Base-by-base conservation (phyloP, 2,329 filamentous ascomycete species). In the Fusarium veterinarium region DNA sequence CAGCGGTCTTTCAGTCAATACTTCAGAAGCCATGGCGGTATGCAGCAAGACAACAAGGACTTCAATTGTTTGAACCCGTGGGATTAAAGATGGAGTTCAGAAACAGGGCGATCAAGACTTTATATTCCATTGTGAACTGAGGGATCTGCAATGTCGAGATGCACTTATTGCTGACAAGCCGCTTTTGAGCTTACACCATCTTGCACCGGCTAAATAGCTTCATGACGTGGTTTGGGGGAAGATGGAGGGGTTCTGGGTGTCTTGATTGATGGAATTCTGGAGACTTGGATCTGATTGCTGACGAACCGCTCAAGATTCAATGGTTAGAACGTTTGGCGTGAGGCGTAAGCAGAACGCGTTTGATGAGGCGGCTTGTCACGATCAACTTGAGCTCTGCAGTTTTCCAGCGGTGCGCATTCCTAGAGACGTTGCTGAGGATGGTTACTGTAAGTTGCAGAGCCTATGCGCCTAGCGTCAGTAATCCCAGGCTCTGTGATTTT, bases 21-120 rank as follows among this genome's bases (percentile, higher is more conserved):
- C 46, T 35, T 48, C 58, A 8, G 72, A 66, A 25, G 48, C 38
- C 72, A 75, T 75, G 25, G 1, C 40, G 31, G 8, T 5, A 6
- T 6, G 9, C 28, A 13, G 3, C 4, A 19, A 10, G 23, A 5
- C 6, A 4, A 13, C 23, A 1, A 13, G 9, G 3, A 3, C 5
- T 11, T 35, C 16, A 30, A n/a, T 13, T 19, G 2, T 12, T 9
- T 13, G 1, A 8, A 12, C 16, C 8, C 11, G 6, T 6, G 5
- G 1, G 5, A 23, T 16, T 0, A 4, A 11, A 31, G 8, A 17
- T 4, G 5, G 1, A 5, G 2, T 2, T 8, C 2, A 6, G 13
- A 16, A 1, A 11, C 3, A 20, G 19, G 9, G 6, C 6, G 2
- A 25, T 5, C 1, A 11, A 17, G 4, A 4, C 3, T 38, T 42